These are phyloP conservation scores for Aspergillus alliaceus DNA, from an alignment of 2,329 filamentous ascomycete species.

Conservation along the genomic window DNA sequence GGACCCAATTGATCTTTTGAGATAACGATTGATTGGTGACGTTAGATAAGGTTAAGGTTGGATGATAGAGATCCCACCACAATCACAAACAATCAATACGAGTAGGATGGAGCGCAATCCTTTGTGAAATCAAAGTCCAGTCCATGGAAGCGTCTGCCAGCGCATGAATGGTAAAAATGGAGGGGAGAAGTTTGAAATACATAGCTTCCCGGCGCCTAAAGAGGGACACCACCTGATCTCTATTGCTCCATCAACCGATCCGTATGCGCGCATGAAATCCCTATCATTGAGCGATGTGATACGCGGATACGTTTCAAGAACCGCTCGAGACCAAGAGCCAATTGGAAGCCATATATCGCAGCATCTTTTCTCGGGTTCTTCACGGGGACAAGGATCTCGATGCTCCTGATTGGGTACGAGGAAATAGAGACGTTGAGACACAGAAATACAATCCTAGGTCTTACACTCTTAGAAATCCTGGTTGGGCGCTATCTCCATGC, in stretches of 20 bases:
- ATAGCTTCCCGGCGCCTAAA: conserved; percentile 16
- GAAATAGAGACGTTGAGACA: not conserved
- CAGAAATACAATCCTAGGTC: not conserved
- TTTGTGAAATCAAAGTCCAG: conserved; percentile 4
- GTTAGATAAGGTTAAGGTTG: conserved; percentile 7
- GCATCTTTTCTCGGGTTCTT: conserved; percentile 17
- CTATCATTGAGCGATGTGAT: conserved; percentile 3
- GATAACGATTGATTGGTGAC: too few relatives aligned
- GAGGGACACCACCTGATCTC: conserved; percentile 14
- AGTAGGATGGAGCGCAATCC: conserved; percentile 1
- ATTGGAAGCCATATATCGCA: conserved; percentile 5
- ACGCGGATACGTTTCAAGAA: conserved; percentile 12
- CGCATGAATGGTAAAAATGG: conserved; percentile 1
- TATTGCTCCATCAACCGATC: not conserved
- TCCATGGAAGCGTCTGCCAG: not conserved
- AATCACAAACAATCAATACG: conserved; percentile 12
- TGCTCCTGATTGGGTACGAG: conserved; percentile 12
- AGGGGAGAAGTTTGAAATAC: conserved; percentile 14
- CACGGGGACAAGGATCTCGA: conserved; percentile 4
- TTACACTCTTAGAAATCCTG: conserved; percentile 6
- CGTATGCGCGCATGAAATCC: conserved; percentile 1
- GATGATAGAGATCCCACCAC: conserved; percentile 8
- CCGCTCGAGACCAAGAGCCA: conserved; percentile 9
- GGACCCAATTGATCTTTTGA: too few relatives aligned
- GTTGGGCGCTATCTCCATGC: conserved; percentile 14